Base-by-base conservation (phyloP, 495 filamentous ascomycete species). In the Umbilicaria muhlenbergii region DNA sequence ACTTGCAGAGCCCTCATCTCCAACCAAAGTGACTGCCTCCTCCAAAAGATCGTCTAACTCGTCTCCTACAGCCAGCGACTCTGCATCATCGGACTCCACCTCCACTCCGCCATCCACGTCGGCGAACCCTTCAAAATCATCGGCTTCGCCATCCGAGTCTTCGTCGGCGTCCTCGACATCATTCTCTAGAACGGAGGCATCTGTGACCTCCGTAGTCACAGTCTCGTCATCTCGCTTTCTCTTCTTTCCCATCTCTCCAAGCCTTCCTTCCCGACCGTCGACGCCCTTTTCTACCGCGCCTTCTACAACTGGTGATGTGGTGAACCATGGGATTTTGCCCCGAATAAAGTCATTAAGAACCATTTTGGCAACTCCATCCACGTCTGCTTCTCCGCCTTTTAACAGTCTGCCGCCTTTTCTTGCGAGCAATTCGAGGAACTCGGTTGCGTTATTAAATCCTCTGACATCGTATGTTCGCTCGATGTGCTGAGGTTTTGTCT, bases 311-410 rank as follows among this genome's bases (percentile, higher is more conserved):
- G 91, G 91, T 7, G 86, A 79, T 13, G 83, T 77, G 4, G 83
- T 89, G 56, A 83, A 98, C 91, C 91, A 98, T 6, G 91, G 91
- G 15, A 94, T 77, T 61, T 94, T 95, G 31, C 91, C 91, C 39
- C 91, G 64, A 47, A 96, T 74, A 52, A 96, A 96, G 51, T 98
- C 91, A 56, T 94, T 93, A 52, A 94, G 65, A 0, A 94, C 83
- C 75, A 91, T 92, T 62, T 94, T 94, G 13, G 88, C 88, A 34
- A 93, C 86, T 50, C 85, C 86, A 55, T 94, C 87, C 43, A 93
- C 60, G 60, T 96, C 91, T 12, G 86, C 80, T 60, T 96, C 91
- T 10, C 91, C 91, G 45, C 83, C 88, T 54, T 83, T 85, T 24
- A 94, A 65, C 31, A 98, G 65, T 40, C 85, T 69, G 8, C 91